These are phyloP conservation scores for Solanum corneliomulleri DNA, from an alignment of 257 asterid species.

Conservation along the genomic window DNA sequence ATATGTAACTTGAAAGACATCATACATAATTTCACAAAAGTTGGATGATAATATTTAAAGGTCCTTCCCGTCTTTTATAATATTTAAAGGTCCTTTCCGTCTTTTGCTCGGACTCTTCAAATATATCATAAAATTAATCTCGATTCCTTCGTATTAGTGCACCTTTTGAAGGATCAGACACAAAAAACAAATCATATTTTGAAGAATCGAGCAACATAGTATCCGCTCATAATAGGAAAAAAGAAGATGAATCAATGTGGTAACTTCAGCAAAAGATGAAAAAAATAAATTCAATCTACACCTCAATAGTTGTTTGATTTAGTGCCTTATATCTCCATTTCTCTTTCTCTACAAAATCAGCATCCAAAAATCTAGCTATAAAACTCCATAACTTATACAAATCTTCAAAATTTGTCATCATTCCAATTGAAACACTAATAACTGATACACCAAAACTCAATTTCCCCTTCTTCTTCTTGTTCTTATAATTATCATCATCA, in stretches of 20 bases:
- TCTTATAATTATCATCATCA: background rate
- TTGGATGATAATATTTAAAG: background rate
- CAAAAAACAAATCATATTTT: background rate
- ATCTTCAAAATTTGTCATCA: slow-evolving; percentile 60
- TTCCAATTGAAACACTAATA: slow-evolving; percentile 41
- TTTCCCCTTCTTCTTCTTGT: slow-evolving; percentile 8
- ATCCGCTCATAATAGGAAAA: too few relatives aligned
- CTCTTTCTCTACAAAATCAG: slow-evolving; percentile 90
- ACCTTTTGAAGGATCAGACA: background rate
- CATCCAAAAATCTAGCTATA: slow-evolving; percentile 72
- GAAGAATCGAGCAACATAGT: background rate
- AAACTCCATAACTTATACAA: slow-evolving; percentile 64
- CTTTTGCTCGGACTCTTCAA: background rate
- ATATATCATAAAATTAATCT: background rate
- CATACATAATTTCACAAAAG: background rate
- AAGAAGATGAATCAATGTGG: background rate
- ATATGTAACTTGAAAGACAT: background rate
- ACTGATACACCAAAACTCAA: slow-evolving; percentile 24
- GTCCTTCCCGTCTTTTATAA: background rate
- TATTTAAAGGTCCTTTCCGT: background rate
- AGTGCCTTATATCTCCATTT: slow-evolving; percentile 78
- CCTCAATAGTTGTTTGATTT: slow-evolving; percentile 63
- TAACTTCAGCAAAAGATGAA: background rate
- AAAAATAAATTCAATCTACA: slow-evolving; percentile 7
- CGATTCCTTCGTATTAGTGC: background rate